These are phyloP conservation scores for Penicillium vulpinum DNA, from an alignment of 2,329 filamentous ascomycete genomes.

Conservation along the genomic window DNA sequence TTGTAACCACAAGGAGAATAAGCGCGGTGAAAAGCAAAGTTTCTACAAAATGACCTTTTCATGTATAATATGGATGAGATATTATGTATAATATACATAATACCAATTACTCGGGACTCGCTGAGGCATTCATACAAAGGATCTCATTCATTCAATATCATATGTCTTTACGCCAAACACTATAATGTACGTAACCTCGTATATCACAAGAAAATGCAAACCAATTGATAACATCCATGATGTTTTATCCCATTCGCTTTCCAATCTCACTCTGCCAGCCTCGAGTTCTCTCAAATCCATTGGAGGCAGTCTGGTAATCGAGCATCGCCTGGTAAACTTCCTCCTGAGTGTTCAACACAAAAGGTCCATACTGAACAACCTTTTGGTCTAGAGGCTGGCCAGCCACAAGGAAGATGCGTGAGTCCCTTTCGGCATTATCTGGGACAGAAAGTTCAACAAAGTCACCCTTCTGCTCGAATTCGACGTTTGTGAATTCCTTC, in stretches of 20 bases:
- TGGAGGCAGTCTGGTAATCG: slow-evolving; percentile 70
- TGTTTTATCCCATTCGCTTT: slow-evolving; percentile 62
- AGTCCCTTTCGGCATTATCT: slow-evolving; percentile 59
- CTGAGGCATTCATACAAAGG: not conserved
- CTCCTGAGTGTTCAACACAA: slow-evolving; percentile 72
- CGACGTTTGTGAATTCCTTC: slow-evolving; percentile 77
- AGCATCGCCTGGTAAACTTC: slow-evolving; percentile 74
- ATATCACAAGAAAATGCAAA: not conserved
- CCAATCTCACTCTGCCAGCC: slow-evolving; percentile 86
- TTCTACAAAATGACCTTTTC: not conserved
- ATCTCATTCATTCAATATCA: not conserved
- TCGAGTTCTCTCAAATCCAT: slow-evolving; percentile 77
- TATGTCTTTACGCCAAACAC: not conserved
- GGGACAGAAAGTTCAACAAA: slow-evolving; percentile 70
- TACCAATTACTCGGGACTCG: no score
- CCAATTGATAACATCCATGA: not conserved
- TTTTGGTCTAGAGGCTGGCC: slow-evolving; percentile 78
- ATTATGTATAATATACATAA: no score
- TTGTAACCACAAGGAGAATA: not conserved
- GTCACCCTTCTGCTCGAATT: slow-evolving; percentile 80
- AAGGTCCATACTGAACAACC: slow-evolving; percentile 81
- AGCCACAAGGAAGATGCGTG: slow-evolving; percentile 65
- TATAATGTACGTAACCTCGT: not conserved
- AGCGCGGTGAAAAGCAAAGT: not conserved
- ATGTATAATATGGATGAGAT: not conserved